phyloP scores from a whole-genome alignment of 2,329 filamentous ascomycete species.

The Diaporthe helianthi region DNA sequence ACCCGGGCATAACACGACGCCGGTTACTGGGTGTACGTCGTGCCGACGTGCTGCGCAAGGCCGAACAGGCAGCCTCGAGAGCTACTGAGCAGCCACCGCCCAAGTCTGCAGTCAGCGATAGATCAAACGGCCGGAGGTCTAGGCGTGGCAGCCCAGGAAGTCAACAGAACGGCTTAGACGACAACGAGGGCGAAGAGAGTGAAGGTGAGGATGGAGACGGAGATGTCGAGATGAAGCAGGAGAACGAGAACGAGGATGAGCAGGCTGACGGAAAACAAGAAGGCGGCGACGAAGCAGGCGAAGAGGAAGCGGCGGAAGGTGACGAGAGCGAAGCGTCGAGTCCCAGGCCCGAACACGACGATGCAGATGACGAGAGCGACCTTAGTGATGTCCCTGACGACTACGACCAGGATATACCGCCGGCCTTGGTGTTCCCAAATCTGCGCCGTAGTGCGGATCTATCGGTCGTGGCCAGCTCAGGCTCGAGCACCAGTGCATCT shows the following conservation, averaged over 20 bases:
- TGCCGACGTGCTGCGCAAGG: conserved; percentile 66
- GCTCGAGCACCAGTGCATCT: conserved; percentile 33
- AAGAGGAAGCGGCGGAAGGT: conserved; percentile 37
- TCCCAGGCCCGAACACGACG: conserved; percentile 67
- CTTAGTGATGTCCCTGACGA: conserved; percentile 68
- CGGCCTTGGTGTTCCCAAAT: conserved; percentile 60
- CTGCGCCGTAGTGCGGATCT: conserved; percentile 49
- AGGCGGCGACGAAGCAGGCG: conserved; percentile 34
- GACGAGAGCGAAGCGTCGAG: conserved; percentile 52
- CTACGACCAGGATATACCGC: conserved; percentile 64
- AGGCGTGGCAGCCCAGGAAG: conserved; percentile 60
- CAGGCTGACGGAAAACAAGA: conserved; percentile 32
- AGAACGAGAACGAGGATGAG: conserved; percentile 27
- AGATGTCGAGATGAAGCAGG: conserved; percentile 56
- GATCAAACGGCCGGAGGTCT: conserved; percentile 49
- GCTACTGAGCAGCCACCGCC: conserved; percentile 54
- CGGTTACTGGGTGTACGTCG: conserved; percentile 56
- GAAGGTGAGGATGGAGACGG: conserved; percentile 43
- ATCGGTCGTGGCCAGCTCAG: conserved; percentile 39
- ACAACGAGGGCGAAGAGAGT: conserved; percentile 45
- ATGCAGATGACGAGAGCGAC: conserved; percentile 73
- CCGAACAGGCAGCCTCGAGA: conserved; percentile 63
- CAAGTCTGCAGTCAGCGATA: conserved; percentile 44
- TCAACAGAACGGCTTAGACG: conserved; percentile 42
- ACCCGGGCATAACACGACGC: conserved; percentile 47